Evolutionary conservation across 495 filamentous ascomycete genomes (phyloP).

Genomic region (Podospora tetraspora): DNA sequence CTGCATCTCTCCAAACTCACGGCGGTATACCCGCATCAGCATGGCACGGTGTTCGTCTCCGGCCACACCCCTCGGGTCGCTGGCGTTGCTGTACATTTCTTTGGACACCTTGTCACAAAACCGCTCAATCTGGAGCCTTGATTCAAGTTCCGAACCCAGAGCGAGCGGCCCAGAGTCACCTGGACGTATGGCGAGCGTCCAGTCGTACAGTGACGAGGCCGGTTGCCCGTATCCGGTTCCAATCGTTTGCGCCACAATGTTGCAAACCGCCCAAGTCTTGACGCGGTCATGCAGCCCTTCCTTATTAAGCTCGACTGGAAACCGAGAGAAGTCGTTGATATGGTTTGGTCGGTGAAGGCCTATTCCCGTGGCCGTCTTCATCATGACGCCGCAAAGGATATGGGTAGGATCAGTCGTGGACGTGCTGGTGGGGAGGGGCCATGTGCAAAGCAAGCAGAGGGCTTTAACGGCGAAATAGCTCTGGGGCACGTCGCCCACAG

Average conservation of each 20-base stretch:
- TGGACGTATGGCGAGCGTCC: conserved; percentile 64
- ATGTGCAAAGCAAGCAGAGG: conserved; percentile 80
- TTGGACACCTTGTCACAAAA: conserved; percentile 85
- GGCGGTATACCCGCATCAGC: conserved; percentile 55
- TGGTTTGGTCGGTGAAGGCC: conserved; percentile 86
- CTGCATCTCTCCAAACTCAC: conserved; percentile 52
- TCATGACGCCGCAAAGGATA: conserved; percentile 85
- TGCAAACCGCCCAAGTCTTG: conserved; percentile 86
- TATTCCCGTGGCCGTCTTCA: conserved; percentile 86
- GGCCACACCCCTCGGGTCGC: conserved; percentile 67
- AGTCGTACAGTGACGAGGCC: conserved; percentile 82
- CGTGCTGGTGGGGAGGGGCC: conserved; percentile 83
- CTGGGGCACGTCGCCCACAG: conserved; percentile 74
- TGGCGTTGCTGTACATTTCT: conserved; percentile 73
- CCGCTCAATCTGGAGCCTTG: conserved; percentile 69
- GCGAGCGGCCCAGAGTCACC: conserved; percentile 60
- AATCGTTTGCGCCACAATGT: conserved; percentile 87
- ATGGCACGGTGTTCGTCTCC: conserved; percentile 64
- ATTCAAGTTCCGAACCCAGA: conserved; percentile 60
- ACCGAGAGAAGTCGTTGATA: conserved; percentile 83
- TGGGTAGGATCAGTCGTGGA: conserved; percentile 85
- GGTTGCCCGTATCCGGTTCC: conserved; percentile 90
- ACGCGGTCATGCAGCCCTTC: conserved; percentile 82
- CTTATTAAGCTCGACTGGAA: conserved; percentile 73
- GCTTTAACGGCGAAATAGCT: conserved; percentile 90